A percentile compares a stretch with the other conserved stretches of the same genome.
phyloP scores from a whole-genome alignment of 2,329 filamentous ascomycete species.

The Clonostachys rhizophaga region DNA sequence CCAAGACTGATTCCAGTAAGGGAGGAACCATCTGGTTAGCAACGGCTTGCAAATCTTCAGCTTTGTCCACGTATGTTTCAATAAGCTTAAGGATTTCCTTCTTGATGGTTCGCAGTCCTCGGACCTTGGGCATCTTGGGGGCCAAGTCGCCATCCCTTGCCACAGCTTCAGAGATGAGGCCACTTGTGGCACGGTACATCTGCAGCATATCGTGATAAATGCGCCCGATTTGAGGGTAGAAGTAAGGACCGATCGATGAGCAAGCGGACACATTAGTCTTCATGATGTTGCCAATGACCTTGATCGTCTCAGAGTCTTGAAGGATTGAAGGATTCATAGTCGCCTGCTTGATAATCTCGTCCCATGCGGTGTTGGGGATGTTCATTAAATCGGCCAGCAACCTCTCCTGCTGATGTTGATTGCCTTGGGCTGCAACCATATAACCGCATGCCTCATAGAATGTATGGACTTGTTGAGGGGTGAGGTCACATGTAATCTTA shows the following conservation, averaged over 20 bases:
- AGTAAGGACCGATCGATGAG: constrained; percentile 92
- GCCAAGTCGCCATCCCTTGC: constrained; percentile 84
- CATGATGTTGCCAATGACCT: constrained; percentile 99
- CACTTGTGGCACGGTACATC: constrained; percentile 97
- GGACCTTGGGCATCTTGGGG: constrained; percentile 95
- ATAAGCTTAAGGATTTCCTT: constrained; percentile 99
- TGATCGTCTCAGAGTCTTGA: constrained; percentile 92
- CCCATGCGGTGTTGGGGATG: constrained; percentile 91
- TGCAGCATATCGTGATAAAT: constrained; percentile 99
- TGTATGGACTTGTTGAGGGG: constrained; percentile 95
- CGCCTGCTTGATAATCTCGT: constrained; percentile 85
- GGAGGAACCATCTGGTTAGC: constrained; percentile 94
- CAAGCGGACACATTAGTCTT: constrained; percentile 99
- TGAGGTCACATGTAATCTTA: constrained; percentile 92
- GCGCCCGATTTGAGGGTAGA: constrained; percentile 94
- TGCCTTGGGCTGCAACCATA: constrained; percentile 97
- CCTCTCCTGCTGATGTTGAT: constrained; percentile 89
- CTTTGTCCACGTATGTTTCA: constrained; percentile 96
- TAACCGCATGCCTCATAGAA: constrained; percentile 99
- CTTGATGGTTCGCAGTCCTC: constrained; percentile 94
- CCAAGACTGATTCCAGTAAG: constrained; percentile 84
- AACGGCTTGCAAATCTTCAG: constrained; percentile 91
- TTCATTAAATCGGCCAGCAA: constrained; percentile 90
- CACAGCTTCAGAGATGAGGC: constrained; percentile 91
- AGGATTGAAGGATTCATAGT: constrained; percentile 81